These are phyloP conservation scores for Phialemonium atrogriseum DNA, from an alignment of 2,329 filamentous ascomycete genomes.

Conservation along the genomic window DNA sequence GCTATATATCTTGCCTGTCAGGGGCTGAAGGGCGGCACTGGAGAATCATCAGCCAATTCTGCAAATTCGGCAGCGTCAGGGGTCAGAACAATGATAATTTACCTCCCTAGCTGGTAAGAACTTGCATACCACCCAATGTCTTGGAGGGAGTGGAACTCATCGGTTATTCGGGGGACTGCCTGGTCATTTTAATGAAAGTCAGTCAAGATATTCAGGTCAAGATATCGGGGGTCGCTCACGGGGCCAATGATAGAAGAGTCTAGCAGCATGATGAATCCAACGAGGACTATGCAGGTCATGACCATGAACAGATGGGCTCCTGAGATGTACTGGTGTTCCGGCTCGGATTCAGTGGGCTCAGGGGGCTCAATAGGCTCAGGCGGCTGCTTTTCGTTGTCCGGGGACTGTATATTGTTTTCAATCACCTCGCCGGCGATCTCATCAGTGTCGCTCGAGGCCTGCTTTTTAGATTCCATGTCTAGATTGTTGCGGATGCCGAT, in stretches of 20 bases:
- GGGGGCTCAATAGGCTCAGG: too few species aligned
- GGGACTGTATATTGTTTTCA: too few species aligned
- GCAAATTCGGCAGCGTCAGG: too few species aligned
- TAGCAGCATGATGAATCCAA: constrained; percentile 38
- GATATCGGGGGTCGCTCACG: constrained; percentile 16
- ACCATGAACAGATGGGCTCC: constrained; percentile 13
- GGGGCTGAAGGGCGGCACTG: constrained; percentile 40
- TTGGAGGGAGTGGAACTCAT: constrained; percentile 17
- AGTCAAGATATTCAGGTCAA: constrained; percentile 10
- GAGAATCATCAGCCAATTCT: constrained; percentile 3
- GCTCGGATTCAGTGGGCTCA: too few species aligned
- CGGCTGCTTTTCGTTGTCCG: too few species aligned
- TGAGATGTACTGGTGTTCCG: constrained; percentile 4
- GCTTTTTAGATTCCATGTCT: too few species aligned
- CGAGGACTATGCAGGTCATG: constrained; percentile 29
- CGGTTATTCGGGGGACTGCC: constrained; percentile 13
- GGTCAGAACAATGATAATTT: not conserved
- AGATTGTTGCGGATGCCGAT: too few species aligned
- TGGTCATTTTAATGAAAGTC: constrained; percentile 12
- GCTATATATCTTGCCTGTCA: constrained; percentile 43
- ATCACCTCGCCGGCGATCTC: too few species aligned
- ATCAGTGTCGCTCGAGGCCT: too few species aligned
- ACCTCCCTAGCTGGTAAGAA: constrained; percentile 13
- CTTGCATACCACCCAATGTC: constrained; percentile 17
- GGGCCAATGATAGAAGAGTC: constrained; percentile 47